Evolutionary conservation across 2,329 filamentous ascomycete species (phyloP), one percentile per base, ranked within the genome.

Genomic region (Fusarium torreyae): DNA sequence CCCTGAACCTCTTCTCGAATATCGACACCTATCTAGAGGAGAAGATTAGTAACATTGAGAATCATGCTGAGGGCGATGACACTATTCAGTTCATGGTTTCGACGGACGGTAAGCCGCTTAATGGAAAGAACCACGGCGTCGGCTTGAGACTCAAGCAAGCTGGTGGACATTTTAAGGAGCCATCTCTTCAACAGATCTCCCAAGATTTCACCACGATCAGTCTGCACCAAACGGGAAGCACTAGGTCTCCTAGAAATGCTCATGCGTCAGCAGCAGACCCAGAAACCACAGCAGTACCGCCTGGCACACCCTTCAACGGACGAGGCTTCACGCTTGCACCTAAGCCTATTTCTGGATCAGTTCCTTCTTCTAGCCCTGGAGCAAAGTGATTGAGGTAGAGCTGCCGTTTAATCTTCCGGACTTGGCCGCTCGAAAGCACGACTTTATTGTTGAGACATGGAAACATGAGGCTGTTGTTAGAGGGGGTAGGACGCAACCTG

Each of bases 31-130:
- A 56, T 24, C 36, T 71, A 2, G 42, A 69, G 44, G 51, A 67
- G 28, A 61, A 66, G 24, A 45, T 61, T 7, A 71, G 62, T 48
- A 56, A 59, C 17, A 71, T 71, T 3, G 68, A 71, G 20, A 71
- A 71, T 22, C 58, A 71, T 36, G 59, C 68, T 22, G 68, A 60
- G 9, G 68, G 68, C 10, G 63, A 71, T n/a, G 62, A 63, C 20
- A 57, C 65, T 28, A 49, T 72, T 9, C 63, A 73, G 36, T 63
- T 68, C 22, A 60, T 73, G 49, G 65, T 66, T 11, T 66, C 58
- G 6, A 72, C 65, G 1, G 59, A 68, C 14, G 65, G 55, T 4
- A 69, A 71, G 26, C 66, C 52, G 14, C 56, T 72, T 1, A 48
- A 71, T 53, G 63, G 68, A 3, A 74, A 56, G 36, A 74, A 72